Evolutionary conservation across 2,329 filamentous ascomycete genomes (phyloP).

Genomic region (Setomelanomma holmii): DNA sequence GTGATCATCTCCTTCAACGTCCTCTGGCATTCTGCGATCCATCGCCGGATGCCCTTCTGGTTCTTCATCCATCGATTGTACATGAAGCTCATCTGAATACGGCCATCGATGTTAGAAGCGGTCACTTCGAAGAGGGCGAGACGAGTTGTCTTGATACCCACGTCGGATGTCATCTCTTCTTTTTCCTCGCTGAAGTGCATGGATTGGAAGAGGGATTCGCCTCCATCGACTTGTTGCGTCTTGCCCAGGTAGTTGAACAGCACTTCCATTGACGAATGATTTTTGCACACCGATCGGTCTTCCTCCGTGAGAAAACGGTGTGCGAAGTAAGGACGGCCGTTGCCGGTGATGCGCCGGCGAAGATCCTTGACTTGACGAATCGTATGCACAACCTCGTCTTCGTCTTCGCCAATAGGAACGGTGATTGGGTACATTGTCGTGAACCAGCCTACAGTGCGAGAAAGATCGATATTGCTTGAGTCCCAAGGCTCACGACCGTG

Average conservation of each 20-base stretch:
- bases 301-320: conserved; percentile 40
- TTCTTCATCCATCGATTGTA: conserved; percentile 44
- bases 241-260: conserved; percentile 65
- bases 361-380: conserved; percentile 63
- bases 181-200: conserved; percentile 35
- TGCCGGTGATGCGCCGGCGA: conserved; percentile 54
- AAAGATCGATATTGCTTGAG: conserved; percentile 57
- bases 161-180: conserved; percentile 33
- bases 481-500: conserved; percentile 52
- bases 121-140: conserved; percentile 45
- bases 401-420: conserved; percentile 51
- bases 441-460: conserved; percentile 67
- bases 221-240: conserved; percentile 55
- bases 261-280: conserved; percentile 63
- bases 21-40: conserved; percentile 42
- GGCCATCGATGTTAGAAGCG: conserved; percentile 27
- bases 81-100: conserved; percentile 41
- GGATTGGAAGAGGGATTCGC: conserved; percentile 56
- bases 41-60: conserved; percentile 40
- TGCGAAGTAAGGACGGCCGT: conserved; percentile 59
- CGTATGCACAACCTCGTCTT: conserved; percentile 60
- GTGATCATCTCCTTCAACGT: conserved; percentile 40
- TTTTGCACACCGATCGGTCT: conserved; percentile 35
- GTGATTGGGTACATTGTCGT: conserved; percentile 62
- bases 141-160: conserved; percentile 32